phyloP scores from a whole-genome alignment of 352 stramenopile species.

The Bremia lactucae region DNA sequence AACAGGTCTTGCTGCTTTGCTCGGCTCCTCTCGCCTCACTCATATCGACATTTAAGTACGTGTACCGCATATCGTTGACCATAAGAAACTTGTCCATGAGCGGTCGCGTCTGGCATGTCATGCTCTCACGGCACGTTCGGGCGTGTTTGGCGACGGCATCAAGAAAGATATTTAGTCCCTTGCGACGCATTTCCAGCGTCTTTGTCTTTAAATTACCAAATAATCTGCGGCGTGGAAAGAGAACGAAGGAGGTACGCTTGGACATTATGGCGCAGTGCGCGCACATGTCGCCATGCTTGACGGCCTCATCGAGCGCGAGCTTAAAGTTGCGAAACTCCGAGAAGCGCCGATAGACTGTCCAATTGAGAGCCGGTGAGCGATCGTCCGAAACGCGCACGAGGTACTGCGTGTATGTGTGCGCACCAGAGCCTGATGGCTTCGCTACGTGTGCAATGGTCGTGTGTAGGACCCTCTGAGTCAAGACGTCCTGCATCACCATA shows the following conservation, averaged over 20 bases:
- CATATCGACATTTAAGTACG: constrained; percentile 79
- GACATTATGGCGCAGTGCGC: constrained; percentile 64
- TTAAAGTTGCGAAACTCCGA: constrained; percentile 77
- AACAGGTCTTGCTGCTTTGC: constrained; percentile 29
- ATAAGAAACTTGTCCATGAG: constrained; percentile 85
- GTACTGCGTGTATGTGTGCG: constrained; percentile 75
- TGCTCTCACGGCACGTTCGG: constrained; percentile 57
- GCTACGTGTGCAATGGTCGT: constrained; percentile 71
- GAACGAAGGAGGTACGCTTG: constrained; percentile 71
- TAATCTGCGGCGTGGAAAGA: constrained; percentile 65
- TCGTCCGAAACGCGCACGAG: constrained; percentile 78
- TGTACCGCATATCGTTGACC: constrained; percentile 84
- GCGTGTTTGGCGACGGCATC: constrained; percentile 67
- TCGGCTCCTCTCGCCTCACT: constrained; percentile 37
- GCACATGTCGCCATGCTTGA: constrained; percentile 64
- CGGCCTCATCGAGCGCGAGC: constrained; percentile 45
- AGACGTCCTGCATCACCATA: constrained; percentile 30
- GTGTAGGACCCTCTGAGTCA: constrained; percentile 45
- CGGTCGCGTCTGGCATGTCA: constrained; percentile 55
- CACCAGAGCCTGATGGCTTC: constrained; percentile 40
- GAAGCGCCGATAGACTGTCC: constrained; percentile 78
- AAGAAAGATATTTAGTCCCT: constrained; percentile 68
- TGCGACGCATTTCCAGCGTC: constrained; percentile 60
- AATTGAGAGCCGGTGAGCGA: constrained; percentile 52
- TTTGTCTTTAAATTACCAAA: constrained; percentile 67